Evolutionary conservation across 2,329 filamentous ascomycete species (phyloP), one percentile per base, ranked within the genome.

Genomic region (Daldinia eschscholtzii): DNA sequence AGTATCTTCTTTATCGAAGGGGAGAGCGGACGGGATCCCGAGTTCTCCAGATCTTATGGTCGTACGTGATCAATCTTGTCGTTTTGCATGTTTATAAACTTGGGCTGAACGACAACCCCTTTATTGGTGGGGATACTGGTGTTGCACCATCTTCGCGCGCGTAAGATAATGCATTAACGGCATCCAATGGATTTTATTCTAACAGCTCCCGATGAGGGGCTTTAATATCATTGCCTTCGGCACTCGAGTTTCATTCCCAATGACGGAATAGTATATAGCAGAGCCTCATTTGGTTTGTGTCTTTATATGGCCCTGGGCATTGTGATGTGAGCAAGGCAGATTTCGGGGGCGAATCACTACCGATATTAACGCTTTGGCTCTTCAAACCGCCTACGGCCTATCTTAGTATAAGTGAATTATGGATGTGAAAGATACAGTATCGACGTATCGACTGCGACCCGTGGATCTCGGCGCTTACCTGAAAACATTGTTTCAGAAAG

Each of bases 401-500:
- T 26, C 23, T n/a, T 4, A 42, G 6, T 42, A 42, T 42, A 42
- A 18, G 0, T n/a, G n/a, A 50, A 50, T 50, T 13, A 50, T 50
- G 23, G 46, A 23, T n/a, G 46, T 50, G 23, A 30, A 50, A 50
- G 46, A 50, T 6, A 50, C 46, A 2, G 46, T 50, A 15, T 50
- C 46, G 13, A 50, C 46, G 26, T 50, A 50, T 12, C 23, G 46
- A 13, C 46, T 50, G 1, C 46, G 46, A 26, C 23, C 23, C 5
- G 46, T n/a, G 26, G 46, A 30, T 7, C 23, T 50, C 1, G 15
- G 46, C 4, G 23, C 23, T 28, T 50, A 50, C 6, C 2, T 50
- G 3, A 50, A 30, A n/a, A n/a, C 2, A 30, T 50, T 50, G 46
- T 30, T 50, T 12, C 26, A 28, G 3, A 50, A 7, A 50, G 46